Evolutionary conservation across 768 basidiomycete species (phyloP), one percentile per base, ranked within the genome.

Genomic region (Kwoniella mangroviensis): DNA sequence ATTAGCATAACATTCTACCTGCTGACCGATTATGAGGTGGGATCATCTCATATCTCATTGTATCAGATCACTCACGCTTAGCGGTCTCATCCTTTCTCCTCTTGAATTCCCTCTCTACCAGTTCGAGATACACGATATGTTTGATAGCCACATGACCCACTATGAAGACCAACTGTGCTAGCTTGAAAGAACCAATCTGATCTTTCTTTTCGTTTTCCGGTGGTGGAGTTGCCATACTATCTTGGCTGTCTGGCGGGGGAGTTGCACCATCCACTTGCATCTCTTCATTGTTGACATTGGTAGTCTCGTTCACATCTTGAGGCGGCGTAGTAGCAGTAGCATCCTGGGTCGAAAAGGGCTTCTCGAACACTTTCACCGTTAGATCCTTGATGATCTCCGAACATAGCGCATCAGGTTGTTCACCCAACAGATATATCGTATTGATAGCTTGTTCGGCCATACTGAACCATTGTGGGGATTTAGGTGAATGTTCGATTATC

Each of bases 121-220:
- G 86, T 81, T 99, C 97, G 21, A 99, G 88, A 78, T 92, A 97
- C 17, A 96, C 94, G 67, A 98, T 93, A 59, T 99, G 96, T 83
- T 98, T 98, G 84, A 98, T 93, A 12, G 96, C 94, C 34, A 96
- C 92, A 81, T 98, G 97, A 0, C 97, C 97, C 21, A 98, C 94
- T 49, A 93, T 88, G 79, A 98, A 98, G 28, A 98, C 85, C n/a
- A 99, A 86, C 80, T 98, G 95, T 73, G 91, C 92, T 34, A 99
- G 87, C 72, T 90, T 88, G 80, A 97, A 97, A 3, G 91, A 89
- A 65, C 94, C 92, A 0, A 91, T 92, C 0, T 59, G 60, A 56
- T 78, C 77, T 7, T 65, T 60, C 43, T 67, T 71, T 40, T 68
- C 61, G 0, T 40, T 43, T 7, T 49, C 41, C 17, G 15, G 22